These are phyloP conservation scores for Jatropha podagrica DNA, from an alignment of 441 rosid species.

Conservation along the genomic window DNA sequence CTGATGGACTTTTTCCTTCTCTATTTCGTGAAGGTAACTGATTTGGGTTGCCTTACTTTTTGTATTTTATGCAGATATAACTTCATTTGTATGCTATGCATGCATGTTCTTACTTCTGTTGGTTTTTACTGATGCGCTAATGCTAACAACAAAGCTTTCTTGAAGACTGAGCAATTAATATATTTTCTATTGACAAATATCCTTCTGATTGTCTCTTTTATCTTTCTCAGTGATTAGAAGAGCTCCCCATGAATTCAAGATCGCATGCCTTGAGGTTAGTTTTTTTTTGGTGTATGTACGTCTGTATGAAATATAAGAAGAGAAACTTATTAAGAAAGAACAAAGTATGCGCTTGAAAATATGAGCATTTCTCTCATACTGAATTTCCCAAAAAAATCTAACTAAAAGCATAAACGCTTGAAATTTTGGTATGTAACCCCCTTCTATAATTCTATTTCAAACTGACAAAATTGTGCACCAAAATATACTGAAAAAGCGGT, in stretches of 20 bases:
- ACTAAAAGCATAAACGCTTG: not conserved
- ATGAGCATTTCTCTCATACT: not conserved
- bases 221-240: conserved; percentile 71
- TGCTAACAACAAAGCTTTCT: not conserved
- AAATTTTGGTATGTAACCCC: not conserved
- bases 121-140: not conserved
- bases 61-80: not conserved
- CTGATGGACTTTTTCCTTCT: conserved; percentile 97
- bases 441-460: no score
- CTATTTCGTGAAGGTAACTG: conserved; percentile 83
- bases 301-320: not conserved
- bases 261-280: conserved; percentile 86
- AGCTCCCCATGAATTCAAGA: conserved; percentile 98
- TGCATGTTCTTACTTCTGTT: conserved; percentile 9
- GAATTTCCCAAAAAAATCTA: not conserved
- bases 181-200: not conserved
- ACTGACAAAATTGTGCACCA: not conserved
- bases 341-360: not conserved
- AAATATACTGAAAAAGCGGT: not conserved
- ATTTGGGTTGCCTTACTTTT: not conserved
- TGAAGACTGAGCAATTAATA: not conserved
- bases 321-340: not conserved
- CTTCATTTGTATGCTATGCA: not conserved
- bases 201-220: not conserved
- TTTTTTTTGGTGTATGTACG: not conserved